phyloP scores from a whole-genome alignment of 2,329 filamentous ascomycete genomes.

The Macroventuria anomochaeta region DNA sequence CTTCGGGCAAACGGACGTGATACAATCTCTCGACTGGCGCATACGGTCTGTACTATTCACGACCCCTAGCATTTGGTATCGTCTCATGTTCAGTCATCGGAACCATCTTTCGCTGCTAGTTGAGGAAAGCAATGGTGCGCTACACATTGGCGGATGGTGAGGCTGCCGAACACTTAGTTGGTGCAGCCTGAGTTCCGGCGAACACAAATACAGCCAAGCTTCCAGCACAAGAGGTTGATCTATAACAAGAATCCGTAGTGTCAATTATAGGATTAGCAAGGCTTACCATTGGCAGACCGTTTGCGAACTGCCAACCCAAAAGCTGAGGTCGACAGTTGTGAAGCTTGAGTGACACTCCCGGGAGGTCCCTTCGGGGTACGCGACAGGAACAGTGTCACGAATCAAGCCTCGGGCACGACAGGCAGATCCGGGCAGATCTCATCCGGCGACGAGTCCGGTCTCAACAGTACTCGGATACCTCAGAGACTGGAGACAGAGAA shows the following conservation, averaged over 20 bases:
- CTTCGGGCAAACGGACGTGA: constrained; percentile 7
- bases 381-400: constrained; percentile 14
- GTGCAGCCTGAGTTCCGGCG: constrained; percentile 5
- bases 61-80: constrained; percentile 10
- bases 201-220: constrained; percentile 16
- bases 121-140: constrained; percentile 10
- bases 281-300: constrained; percentile 2
- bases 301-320: constrained; percentile 1
- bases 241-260: neutral
- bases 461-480: neutral
- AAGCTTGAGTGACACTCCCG: constrained; percentile 16
- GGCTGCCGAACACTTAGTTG: constrained; percentile 21
- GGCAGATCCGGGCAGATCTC: neutral
- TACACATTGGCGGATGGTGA: constrained; percentile 20
- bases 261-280: neutral
- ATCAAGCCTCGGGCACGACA: neutral
- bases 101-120: constrained; percentile 21
- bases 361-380: neutral
- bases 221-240: constrained; percentile 14
- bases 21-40: constrained; percentile 5
- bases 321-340: constrained; percentile 7
- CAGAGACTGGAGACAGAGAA: neutral
- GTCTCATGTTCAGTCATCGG: constrained; percentile 23
- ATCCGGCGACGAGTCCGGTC: neutral
- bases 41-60: neutral